Evolutionary conservation across 2,329 filamentous ascomycete species (phyloP), one percentile per base, ranked within the genome.

Genomic region (Sclerotinia sclerotiorum): DNA sequence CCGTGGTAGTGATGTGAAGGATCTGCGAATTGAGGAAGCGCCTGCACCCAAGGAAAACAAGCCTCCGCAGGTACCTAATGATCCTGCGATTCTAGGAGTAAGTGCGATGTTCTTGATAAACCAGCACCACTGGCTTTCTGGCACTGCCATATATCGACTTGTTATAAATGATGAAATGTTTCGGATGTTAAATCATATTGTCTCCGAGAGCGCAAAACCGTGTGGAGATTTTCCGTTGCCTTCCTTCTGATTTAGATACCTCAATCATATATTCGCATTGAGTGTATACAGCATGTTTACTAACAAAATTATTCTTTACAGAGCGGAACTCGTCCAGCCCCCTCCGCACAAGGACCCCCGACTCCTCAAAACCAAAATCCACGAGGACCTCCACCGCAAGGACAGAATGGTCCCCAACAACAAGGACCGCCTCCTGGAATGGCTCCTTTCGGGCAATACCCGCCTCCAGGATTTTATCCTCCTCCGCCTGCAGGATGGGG

Each of bases 181-280:
- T 86, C 93, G 94, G 94, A 97, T 97, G 92, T 95, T 92, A 97
- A 96, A 81, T 85, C 84, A 87, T 85, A 84, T 87, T 87, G 85
- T 88, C 90, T 90, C 91, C 91, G 91, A 90, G 90, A 91, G 93
- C 93, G 93, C 93, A 97, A 89, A 88, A 83, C 86, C 86, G 84
- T 97, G 94, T 97, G 89, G 94, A 97, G 82, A 88, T 91, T 52
- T 90, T 97, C 94, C 93, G 94, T 97, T 97, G 94, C 93, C 94
- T 97, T 97, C 94, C 94, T 97, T 97, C 93, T 97, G 93, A 97
- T 88, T 72, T 75, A 58, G 6, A 46, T 13, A 3, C 15, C 15
- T 49, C 5, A 49, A 63, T 13, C 32, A 63, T 63, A 51, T 56
- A 11, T 27, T 58, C 58, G 11, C 65, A 74, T 74, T 67, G 68